Base-by-base conservation (phyloP, 73 alveolate genomes). In the Paramecium tetraurelia region DNA sequence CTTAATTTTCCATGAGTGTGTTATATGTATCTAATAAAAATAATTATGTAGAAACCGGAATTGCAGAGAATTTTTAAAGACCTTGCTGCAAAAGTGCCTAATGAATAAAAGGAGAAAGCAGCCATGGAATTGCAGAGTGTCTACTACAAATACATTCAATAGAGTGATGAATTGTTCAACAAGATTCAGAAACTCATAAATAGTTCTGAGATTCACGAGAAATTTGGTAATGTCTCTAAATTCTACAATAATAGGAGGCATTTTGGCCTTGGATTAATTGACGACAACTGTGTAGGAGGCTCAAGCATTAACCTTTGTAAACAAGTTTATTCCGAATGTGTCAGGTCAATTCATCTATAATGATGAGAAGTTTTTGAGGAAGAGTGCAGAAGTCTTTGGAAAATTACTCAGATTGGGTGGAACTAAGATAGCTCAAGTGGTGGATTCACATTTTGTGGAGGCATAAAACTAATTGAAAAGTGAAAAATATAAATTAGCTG, bases 361-460 rank as follows among this genome's bases (percentile, higher is more conserved):
- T 44, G 94, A 89, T 69, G 94, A 89, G 14, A 89, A 72, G 44
- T 58, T 89, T 72, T 40, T 89, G 29, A 89, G 75, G 29, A 89
- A 89, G 59, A 22, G 70, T 63, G 94, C 94, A 9, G 94, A 89
- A 89, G 94, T 89, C 16, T 89, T 70, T 71, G 94, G 94, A 5
- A 89, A 83, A 27, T 58, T 89, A 24, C 41, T 89, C 1, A 77
- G 94, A 70, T 89, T 70, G 9, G 94, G 94, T 18, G 94, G 94
- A 70, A 44, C 94, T 16, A 77, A 83, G 24, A 89, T 89, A 22
- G 87, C 94, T 7, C 31, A 89, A 77, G 68, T 89, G 33, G 85
- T 89, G 18, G 88, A 77, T 69, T 48, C 33, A 8, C 50, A 89
- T 77, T 70, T 89, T 43, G 24, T 46, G 12, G 87, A 89, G 12